Evolutionary conservation across 2,329 filamentous ascomycete species (phyloP).

Genomic region (Clonostachys byssicola): DNA sequence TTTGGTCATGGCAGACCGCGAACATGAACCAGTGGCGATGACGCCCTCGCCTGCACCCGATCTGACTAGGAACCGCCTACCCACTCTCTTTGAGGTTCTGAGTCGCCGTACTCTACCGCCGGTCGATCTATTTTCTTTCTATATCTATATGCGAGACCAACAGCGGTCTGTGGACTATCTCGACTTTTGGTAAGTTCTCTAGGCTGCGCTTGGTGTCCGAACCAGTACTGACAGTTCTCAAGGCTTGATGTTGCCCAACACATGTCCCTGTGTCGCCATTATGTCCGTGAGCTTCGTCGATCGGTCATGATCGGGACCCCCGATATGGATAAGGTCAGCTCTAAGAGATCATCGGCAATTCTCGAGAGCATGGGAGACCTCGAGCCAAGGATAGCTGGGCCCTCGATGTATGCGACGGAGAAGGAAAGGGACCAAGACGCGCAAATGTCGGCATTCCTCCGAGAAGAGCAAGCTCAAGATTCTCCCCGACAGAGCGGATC

Average conservation of each 20-base stretch:
- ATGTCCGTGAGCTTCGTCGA: slow-evolving; percentile 89
- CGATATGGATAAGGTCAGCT: slow-evolving; percentile 75
- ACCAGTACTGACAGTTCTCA: slow-evolving; percentile 6
- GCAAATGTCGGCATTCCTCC: slow-evolving; percentile 85
- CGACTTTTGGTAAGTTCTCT: slow-evolving; percentile 82
- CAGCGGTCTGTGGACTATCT: slow-evolving; percentile 97
- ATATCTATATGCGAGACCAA: slow-evolving; percentile 99
- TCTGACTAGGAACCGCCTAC: slow-evolving; percentile 73
- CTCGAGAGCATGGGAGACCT: slow-evolving; percentile 71
- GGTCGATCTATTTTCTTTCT: slow-evolving; percentile 97
- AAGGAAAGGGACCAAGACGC: slow-evolving; percentile 80
- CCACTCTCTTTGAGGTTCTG: slow-evolving; percentile 92
- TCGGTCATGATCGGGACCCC: slow-evolving; percentile 92
- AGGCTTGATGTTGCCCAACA: slow-evolving; percentile 99
- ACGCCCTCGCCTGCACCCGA: slow-evolving; percentile 55
- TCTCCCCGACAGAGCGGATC: slow-evolving; percentile 45
- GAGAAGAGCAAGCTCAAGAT: slow-evolving; percentile 59
- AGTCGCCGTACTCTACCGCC: slow-evolving; percentile 91
- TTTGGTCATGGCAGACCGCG: slow-evolving; percentile 11
- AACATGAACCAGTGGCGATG: slow-evolving; percentile 11
- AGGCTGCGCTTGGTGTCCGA: neutral
- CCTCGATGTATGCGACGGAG: slow-evolving; percentile 59
- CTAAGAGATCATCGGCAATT: slow-evolving; percentile 79
- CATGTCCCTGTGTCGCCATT: slow-evolving; percentile 95
- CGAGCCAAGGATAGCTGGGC: slow-evolving; percentile 52